Evolutionary conservation across 192 early-diverging fungal species (phyloP).

Genomic region (Podila verticillata): DNA sequence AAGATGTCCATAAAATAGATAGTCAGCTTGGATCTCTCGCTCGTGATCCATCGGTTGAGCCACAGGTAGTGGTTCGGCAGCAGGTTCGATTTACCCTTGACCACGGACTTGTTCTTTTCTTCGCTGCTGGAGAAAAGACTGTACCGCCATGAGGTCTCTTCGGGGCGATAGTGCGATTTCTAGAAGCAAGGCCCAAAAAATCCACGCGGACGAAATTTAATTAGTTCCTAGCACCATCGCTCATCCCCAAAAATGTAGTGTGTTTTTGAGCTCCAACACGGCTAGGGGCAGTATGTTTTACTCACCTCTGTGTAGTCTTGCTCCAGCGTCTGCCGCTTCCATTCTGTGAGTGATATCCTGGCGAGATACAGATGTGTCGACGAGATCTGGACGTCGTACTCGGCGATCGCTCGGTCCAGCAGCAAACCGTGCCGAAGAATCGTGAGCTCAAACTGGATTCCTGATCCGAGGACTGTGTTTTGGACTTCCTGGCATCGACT

Average conservation of each 20-base stretch:
- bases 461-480: slow-evolving; percentile 46
- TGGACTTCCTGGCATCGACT: slow-evolving; percentile 8
- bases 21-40: slow-evolving; percentile 60
- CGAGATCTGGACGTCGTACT: slow-evolving; percentile 61
- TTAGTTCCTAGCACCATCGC: neutral
- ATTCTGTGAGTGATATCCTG: slow-evolving; percentile 49
- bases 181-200: slow-evolving; percentile 4
- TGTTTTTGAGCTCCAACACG: no score
- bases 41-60: slow-evolving; percentile 53
- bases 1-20: slow-evolving; percentile 60
- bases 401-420: slow-evolving; percentile 42
- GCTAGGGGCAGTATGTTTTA: neutral
- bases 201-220: slow-evolving; percentile 2
- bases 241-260: neutral
- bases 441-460: slow-evolving; percentile 52
- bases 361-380: slow-evolving; percentile 51
- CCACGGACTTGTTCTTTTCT: slow-evolving; percentile 29
- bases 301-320: slow-evolving; percentile 58
- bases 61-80: slow-evolving; percentile 54
- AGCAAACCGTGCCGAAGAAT: slow-evolving; percentile 41
- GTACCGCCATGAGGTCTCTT: slow-evolving; percentile 31
- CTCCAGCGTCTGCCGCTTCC: slow-evolving; percentile 50
- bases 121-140: slow-evolving; percentile 18
- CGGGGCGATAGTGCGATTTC: slow-evolving; percentile 23
- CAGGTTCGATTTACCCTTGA: slow-evolving; percentile 45